These are phyloP conservation scores for Pinus taeda DNA, from an alignment of 75 land plant species.

Conservation along the genomic window DNA sequence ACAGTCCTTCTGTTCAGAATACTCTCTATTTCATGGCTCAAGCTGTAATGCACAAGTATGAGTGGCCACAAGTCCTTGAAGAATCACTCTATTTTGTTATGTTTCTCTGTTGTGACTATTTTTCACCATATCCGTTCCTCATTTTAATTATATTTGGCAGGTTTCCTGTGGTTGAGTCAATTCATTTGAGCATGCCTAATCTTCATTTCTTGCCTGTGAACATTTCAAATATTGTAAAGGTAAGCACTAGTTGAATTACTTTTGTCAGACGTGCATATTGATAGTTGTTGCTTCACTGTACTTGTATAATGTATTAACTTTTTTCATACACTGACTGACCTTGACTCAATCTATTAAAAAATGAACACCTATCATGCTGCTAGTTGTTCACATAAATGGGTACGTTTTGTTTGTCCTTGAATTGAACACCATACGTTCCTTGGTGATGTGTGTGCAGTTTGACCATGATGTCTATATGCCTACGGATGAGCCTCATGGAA, in stretches of 20 bases:
- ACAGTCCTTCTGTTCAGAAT: slow-evolving; percentile 97
- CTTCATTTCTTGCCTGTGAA: slow-evolving; percentile 96
- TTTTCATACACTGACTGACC: background rate
- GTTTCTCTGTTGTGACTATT: background rate
- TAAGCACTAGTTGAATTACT: slow-evolving; percentile 2
- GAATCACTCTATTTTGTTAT: background rate
- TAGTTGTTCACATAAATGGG: background rate
- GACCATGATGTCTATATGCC: slow-evolving; percentile 89
- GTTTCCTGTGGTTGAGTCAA: slow-evolving; percentile 62
- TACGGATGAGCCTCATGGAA: slow-evolving; percentile 92
- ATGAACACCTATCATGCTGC: background rate
- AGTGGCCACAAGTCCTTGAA: background rate
- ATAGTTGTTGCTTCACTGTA: background rate
- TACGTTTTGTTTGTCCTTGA: background rate
- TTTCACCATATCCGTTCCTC: background rate
- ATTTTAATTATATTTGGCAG: slow-evolving; percentile 36
- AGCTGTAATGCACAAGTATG: slow-evolving; percentile 75
- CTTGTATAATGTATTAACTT: background rate
- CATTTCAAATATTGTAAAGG: slow-evolving; percentile 60
- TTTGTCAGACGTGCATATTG: background rate
- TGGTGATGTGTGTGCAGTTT: slow-evolving; percentile 59
- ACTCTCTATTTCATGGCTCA: slow-evolving; percentile 89
- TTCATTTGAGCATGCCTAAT: slow-evolving; percentile 93
- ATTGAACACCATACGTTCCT: background rate
- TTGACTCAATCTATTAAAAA: background rate